Evolutionary conservation across 805 yeast genomes (phyloP).

Genomic region (Spathaspora gorwiae): DNA sequence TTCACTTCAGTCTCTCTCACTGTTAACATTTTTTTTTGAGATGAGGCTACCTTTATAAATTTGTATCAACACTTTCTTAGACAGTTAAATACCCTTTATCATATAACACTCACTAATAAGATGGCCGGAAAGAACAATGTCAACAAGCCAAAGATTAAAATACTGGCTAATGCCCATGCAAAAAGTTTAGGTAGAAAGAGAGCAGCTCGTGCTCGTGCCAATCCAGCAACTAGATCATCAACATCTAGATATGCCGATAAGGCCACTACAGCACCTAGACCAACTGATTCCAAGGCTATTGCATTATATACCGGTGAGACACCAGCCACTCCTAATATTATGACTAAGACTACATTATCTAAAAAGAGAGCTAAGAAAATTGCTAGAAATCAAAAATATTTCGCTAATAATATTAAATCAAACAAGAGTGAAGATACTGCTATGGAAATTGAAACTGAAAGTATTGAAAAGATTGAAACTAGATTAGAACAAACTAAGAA

Average conservation of each 20-base stretch:
- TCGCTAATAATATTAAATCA: constrained; percentile 50
- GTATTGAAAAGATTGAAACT: constrained; percentile 18
- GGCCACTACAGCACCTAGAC: constrained; percentile 33
- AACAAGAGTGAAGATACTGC: constrained; percentile 30
- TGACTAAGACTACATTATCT: constrained; percentile 62
- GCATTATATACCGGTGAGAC: constrained; percentile 41
- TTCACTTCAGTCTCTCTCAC: background rate
- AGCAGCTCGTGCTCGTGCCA: constrained; percentile 41
- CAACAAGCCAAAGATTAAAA: constrained; percentile 69
- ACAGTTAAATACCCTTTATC: background rate
- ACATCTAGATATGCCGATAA: constrained; percentile 30
- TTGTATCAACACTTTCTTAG: too few relatives aligned
- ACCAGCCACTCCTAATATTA: constrained; percentile 22
- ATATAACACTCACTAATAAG: background rate
- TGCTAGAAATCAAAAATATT: constrained; percentile 73
- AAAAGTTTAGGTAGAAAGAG: constrained; percentile 51
- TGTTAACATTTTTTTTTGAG: background rate
- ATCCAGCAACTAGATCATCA: constrained; percentile 45
- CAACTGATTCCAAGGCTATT: constrained; percentile 41
- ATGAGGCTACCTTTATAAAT: background rate
- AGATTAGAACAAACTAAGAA: constrained; percentile 50
- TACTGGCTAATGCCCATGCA: constrained; percentile 48
- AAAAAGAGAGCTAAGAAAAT: constrained; percentile 76
- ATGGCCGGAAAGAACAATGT: constrained; percentile 54
- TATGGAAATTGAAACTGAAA: constrained; percentile 44